These are phyloP conservation scores for Elongisporangium undulatum DNA, from an alignment of 352 stramenopile genomes.

Conservation along the genomic window DNA sequence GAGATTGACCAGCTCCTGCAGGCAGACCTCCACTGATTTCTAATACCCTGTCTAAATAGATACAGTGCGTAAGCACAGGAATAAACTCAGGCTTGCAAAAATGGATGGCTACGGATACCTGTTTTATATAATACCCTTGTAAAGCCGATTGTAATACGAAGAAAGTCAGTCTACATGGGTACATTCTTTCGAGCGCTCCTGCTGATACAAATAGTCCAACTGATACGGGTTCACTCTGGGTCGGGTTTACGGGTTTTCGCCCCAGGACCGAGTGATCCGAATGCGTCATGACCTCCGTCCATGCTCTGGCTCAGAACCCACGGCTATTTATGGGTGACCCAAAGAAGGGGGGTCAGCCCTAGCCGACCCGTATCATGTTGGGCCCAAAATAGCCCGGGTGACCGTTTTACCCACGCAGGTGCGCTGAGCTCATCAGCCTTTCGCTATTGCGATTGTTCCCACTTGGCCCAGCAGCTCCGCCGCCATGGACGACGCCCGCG, in stretches of 20 bases:
- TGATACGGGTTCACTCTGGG: background rate
- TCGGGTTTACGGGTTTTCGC: background rate
- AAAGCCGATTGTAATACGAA: background rate
- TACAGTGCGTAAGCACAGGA: background rate
- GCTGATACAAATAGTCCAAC: background rate
- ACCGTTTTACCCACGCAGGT: background rate
- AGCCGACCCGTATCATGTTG: background rate
- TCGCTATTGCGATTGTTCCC: background rate
- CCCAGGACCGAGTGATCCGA: background rate
- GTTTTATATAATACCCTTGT: background rate
- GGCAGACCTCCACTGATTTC: slow-evolving; percentile 35
- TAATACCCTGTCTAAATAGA: background rate
- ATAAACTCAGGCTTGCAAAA: background rate
- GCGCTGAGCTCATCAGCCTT: background rate
- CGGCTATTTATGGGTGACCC: background rate
- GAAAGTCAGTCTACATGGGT: background rate
- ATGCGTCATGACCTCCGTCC: background rate
- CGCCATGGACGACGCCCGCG: slow-evolving; percentile 1
- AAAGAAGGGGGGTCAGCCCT: background rate
- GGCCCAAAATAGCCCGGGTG: background rate
- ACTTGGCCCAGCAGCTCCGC: background rate
- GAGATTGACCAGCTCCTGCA: slow-evolving; percentile 61
- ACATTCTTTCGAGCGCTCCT: background rate
- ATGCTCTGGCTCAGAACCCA: background rate
- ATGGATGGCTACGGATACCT: background rate